Base-by-base conservation (phyloP, 176 grass and related monocot genomes). In the Hyparrhenia diplandra region DNA sequence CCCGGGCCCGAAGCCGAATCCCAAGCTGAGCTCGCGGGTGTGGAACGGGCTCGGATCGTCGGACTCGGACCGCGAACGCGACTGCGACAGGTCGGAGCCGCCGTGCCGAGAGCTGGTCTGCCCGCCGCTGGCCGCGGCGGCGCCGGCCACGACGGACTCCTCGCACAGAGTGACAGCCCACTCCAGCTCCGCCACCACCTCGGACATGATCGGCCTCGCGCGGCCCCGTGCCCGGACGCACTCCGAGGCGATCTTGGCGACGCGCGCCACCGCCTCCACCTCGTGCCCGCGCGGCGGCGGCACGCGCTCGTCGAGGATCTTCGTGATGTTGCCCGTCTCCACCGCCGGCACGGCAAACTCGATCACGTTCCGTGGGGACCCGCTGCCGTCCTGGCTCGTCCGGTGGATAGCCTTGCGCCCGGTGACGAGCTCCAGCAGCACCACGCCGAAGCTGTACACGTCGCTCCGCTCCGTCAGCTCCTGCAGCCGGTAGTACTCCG, bases 401-500 rank as follows among this genome's bases (percentile, higher is more conserved):
- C 87, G 88, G 80, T 94, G 84, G 62, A 98, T 84, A 13, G 95
- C 95, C 78, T 93, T 95, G 20, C 88, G 41, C 4, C 95, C 95
- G 3, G 95, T 98, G 71, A 98, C 73, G 8, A 98, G 84, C 85
- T 98, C 92, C 45, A 98, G 85, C 12, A 99, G 82, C 81, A 96
- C 93, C 6, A 99, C 87, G 41, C 97, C 97, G 63, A 95, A 99
- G 83, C 97, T 99, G 74, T 99, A 99, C 49, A 99, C 93, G 69
- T 99, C 97, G 81, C 97, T 99, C 35, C 90, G 80, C 64, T 89
- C 82, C 6, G 92, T 99, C 9, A 99, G 86, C 39, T 94, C 85
- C 63, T 91, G 93, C 29, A 89, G 78, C 77, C 91, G 82, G 90
- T 96, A 99, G 87, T 88, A 99, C 87, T 96, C 97, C 47, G 97